Base-by-base conservation (phyloP, 2,329 filamentous ascomycete species). In the Canariomyces notabilis region DNA sequence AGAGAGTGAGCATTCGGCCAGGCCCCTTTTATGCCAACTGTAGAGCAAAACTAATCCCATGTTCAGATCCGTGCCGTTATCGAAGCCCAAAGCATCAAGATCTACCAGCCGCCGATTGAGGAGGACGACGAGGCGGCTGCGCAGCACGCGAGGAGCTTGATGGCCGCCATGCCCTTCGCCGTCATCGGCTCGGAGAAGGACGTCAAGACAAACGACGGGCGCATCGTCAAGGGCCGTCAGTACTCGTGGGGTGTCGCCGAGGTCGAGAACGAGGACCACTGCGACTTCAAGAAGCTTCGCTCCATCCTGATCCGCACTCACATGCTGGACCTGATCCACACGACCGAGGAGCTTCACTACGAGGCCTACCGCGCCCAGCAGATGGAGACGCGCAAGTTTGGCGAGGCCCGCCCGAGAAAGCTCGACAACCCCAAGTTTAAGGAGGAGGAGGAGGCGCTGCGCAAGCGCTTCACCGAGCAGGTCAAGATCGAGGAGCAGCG, bases 401-500 rank as follows among this genome's bases (percentile, higher is more conserved):
- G 93, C 71, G 94, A 98, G 76, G 91, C 90, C 50, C 84, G 91
- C 58, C 93, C 93, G 60, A 81, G 91, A 72, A 98, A 98, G 82
- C 79, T 98, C 61, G 93, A 98, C 76, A 98, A 98, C 79, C 93
- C 93, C 74, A 98, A 98, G 79, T 98, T 97, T 82, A 98, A 98
- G 82, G 93, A 98, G 70, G 93, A 98, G 73, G 93, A 98, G 68
- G 93, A 98, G 79, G 87, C 88, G 53, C 83, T 98, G 57, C 85
- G 93, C 73, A 98, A 98, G 83, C 83, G 94, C 61, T 98, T 98
- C 75, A 98, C 93, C 60, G 93, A 98, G 76, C 93, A 98, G 72
- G 93, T 98, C 77, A 98, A 98, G 87, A 87, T 98, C 64, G 94
- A 98, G 77, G 93, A 98, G 75, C 89, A 95, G 76, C 84, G 93